These are phyloP conservation scores for Jatropha multifida DNA, from an alignment of 441 rosid species.

Conservation along the genomic window DNA sequence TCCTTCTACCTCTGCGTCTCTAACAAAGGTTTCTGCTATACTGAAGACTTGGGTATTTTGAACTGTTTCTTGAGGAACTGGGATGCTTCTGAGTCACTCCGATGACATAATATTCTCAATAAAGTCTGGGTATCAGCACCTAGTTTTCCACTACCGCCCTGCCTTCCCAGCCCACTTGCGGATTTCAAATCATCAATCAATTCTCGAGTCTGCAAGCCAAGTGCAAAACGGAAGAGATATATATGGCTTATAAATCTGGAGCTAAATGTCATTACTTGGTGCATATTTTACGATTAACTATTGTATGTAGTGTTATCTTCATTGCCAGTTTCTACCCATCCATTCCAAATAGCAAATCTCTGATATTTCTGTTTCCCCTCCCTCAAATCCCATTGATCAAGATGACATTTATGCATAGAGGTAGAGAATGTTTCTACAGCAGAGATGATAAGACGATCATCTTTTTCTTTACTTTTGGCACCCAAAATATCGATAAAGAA, in stretches of 20 bases:
- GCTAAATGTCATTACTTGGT: not conserved
- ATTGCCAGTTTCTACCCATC: no score
- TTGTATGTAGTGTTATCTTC: not conserved
- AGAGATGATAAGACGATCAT: not conserved
- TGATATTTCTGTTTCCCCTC: not conserved
- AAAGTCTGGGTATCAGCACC: slow-evolving; percentile 84
- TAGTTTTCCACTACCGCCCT: slow-evolving; percentile 59
- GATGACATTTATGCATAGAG: not conserved
- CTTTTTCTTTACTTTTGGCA: not conserved
- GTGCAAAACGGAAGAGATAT: not conserved
- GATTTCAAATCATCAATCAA: slow-evolving; percentile 73
- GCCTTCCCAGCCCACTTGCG: slow-evolving; percentile 55
- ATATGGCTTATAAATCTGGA: not conserved
- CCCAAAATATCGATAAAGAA: not conserved
- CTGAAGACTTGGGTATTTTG: slow-evolving; percentile 76
- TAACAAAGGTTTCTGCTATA: not conserved
- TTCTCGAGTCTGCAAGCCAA: slow-evolving; percentile 70
- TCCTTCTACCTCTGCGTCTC: not conserved
- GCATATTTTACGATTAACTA: not conserved
- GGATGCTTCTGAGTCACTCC: slow-evolving; percentile 79
- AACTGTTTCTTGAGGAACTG: slow-evolving; percentile 92
- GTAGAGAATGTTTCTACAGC: not conserved
- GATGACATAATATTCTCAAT: slow-evolving; percentile 78
- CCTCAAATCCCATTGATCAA: not conserved
- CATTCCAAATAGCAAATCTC: no score